Evolutionary conservation across 352 stramenopile genomes (phyloP).

Genomic region (Thalassiosira mediterranea): DNA sequence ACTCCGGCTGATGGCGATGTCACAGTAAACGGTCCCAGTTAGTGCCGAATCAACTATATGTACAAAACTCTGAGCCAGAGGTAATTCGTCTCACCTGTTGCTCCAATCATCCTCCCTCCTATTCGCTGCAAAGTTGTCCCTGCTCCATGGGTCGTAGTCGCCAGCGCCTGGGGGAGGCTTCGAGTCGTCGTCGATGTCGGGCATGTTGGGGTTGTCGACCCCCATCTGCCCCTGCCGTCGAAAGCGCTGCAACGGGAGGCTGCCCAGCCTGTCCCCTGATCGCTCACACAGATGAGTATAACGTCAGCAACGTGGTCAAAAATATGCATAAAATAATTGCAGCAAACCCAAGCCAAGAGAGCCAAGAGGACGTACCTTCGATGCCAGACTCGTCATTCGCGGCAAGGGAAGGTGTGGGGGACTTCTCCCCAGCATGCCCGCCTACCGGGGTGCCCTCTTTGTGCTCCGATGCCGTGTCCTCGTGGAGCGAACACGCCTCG

Average conservation of each 20-base stretch:
- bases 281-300: not conserved
- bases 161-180: not conserved
- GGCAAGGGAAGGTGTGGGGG: not conserved
- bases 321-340: too few species aligned
- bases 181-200: not conserved
- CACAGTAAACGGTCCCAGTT: not conserved
- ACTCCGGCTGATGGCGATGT: conserved; percentile 8
- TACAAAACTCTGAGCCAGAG: not conserved
- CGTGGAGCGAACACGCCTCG: conserved; percentile 27
- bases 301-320: not conserved
- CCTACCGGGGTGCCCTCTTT: conserved; percentile 16
- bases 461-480: conserved; percentile 18
- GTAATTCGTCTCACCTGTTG: conserved; percentile 22
- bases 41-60: not conserved
- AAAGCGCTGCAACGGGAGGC: conserved; percentile 31
- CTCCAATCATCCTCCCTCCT: conserved; percentile 39
- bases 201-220: not conserved
- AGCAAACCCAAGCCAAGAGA: too few species aligned
- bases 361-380: not conserved
- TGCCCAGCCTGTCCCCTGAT: not conserved
- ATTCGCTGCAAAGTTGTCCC: conserved; percentile 9
- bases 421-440: not conserved
- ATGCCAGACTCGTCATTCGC: not conserved
- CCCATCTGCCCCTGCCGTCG: conserved; percentile 1
- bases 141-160: conserved; percentile 17